Conservation (phyloP, 2,329 filamentous ascomycete genomes). For the Zalaria sp. region DNA sequence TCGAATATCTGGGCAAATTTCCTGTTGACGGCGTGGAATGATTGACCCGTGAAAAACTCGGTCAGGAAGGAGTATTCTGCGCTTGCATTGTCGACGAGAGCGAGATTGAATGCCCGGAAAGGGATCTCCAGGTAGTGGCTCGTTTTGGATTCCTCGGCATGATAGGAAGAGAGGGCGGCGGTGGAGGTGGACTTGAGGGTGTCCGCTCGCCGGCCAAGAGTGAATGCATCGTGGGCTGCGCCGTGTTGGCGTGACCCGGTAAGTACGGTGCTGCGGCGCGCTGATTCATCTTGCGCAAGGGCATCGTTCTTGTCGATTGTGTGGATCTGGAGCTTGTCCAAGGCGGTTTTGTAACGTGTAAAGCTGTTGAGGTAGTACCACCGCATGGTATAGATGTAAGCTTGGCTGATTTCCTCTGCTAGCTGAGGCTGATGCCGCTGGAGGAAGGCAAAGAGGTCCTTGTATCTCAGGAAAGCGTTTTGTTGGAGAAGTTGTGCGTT, state of each 20-base stretch:
- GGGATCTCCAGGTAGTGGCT: constrained; percentile 80
- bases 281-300: constrained; percentile 52
- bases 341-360: constrained; percentile 66
- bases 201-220: constrained; percentile 73
- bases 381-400: constrained; percentile 96
- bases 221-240: constrained; percentile 72
- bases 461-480: constrained; percentile 77
- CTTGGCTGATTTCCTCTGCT: constrained; percentile 77
- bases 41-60: constrained; percentile 72
- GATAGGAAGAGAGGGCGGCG: constrained; percentile 68
- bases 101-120: constrained; percentile 90
- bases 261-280: constrained; percentile 32
- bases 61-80: constrained; percentile 92
- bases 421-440: constrained; percentile 69
- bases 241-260: constrained; percentile 38
- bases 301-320: constrained; percentile 70
- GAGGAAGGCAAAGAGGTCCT: constrained; percentile 76
- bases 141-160: constrained; percentile 78
- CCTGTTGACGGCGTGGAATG: constrained; percentile 62
- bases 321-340: constrained; percentile 77
- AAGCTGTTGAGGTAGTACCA: constrained; percentile 97
- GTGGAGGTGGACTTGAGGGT: constrained; percentile 61
- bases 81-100: constrained; percentile 82
- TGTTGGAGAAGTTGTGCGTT: constrained; percentile 96
- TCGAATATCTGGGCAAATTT: constrained; percentile 84